phyloP scores from a whole-genome alignment of 1,284 basidiomycete genomes.

The Pseudozyma tsukubaensis region DNA sequence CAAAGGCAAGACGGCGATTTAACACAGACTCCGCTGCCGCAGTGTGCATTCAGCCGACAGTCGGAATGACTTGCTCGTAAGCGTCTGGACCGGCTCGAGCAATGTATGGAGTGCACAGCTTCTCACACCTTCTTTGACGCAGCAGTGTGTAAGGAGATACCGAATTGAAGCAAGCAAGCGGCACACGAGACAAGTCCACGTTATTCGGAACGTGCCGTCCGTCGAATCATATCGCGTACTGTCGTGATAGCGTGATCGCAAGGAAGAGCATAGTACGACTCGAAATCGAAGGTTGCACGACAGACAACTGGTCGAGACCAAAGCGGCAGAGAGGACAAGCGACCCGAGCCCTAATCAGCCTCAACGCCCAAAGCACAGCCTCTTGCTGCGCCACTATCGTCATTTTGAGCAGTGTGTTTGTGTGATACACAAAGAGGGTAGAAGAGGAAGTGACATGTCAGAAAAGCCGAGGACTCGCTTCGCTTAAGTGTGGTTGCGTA shows the following conservation, averaged over 20 bases:
- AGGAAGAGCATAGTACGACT: background rate
- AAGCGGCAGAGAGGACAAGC: background rate
- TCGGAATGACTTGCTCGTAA: background rate
- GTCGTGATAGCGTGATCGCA: background rate
- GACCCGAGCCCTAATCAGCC: too few relatives aligned
- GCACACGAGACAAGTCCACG: background rate
- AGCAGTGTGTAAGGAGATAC: too few relatives aligned
- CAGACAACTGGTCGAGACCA: conserved; percentile 6
- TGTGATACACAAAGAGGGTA: background rate
- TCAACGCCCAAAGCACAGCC: conserved; percentile 4
- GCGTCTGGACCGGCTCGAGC: conserved; percentile 2
- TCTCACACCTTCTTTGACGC: too few relatives aligned
- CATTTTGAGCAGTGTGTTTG: background rate
- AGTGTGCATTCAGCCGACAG: background rate
- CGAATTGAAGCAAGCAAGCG: background rate
- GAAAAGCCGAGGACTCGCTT: background rate
- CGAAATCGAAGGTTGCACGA: too few relatives aligned
- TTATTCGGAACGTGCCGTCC: background rate
- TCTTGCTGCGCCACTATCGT: conserved; percentile 5
- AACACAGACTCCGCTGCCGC: conserved; percentile 11
- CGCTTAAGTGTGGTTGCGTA: too few relatives aligned
- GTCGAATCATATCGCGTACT: background rate
- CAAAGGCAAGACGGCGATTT: conserved; percentile 10
- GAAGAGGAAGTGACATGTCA: background rate
- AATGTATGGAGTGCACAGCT: background rate